Conservation (phyloP, 345 rosid genomes). For the Murraya koenigii region DNA sequence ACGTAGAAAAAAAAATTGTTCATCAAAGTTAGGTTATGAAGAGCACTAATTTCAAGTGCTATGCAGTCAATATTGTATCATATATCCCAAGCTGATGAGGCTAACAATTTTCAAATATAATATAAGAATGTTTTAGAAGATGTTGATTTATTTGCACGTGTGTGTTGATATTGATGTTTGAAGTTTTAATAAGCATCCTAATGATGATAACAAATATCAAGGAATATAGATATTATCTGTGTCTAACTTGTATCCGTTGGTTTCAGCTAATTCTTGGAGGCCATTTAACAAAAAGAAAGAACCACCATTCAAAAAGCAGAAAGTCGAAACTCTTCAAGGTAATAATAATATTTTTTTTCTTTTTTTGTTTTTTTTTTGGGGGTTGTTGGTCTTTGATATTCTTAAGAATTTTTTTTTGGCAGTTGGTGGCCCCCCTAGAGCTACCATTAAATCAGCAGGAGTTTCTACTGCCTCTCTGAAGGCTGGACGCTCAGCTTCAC, state of each 20-base stretch:
- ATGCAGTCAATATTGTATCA: background rate
- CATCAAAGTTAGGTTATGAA: background rate
- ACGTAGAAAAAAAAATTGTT: background rate
- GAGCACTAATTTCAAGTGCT: background rate
- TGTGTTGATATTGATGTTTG: background rate
- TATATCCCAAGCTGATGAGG: background rate
- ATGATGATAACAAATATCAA: background rate
- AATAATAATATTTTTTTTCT: conserved; percentile 4
- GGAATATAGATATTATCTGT: background rate
- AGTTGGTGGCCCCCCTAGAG: conserved; percentile 44
- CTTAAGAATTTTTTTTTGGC: conserved; percentile 23
- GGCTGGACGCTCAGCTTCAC: conserved; percentile 63
- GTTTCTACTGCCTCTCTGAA: conserved; percentile 43
- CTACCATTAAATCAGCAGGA: conserved; percentile 50
- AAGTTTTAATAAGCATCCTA: background rate
- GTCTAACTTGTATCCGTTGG: conserved; percentile 21
- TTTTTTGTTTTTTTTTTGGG: background rate
- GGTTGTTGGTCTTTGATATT: background rate
- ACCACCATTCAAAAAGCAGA: conserved; percentile 72
- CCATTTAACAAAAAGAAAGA: conserved; percentile 67
- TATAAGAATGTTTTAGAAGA: background rate
- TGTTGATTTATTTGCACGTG: background rate
- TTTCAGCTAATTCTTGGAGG: conserved; percentile 79
- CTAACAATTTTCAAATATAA: background rate
- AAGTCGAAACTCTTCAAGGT: conserved; percentile 82